A percentile compares a stretch with the other conserved stretches of the same genome.
These are phyloP conservation scores for Saccharomyces paradoxus DNA, from an alignment of 805 yeast genomes.

Conservation along the genomic window DNA sequence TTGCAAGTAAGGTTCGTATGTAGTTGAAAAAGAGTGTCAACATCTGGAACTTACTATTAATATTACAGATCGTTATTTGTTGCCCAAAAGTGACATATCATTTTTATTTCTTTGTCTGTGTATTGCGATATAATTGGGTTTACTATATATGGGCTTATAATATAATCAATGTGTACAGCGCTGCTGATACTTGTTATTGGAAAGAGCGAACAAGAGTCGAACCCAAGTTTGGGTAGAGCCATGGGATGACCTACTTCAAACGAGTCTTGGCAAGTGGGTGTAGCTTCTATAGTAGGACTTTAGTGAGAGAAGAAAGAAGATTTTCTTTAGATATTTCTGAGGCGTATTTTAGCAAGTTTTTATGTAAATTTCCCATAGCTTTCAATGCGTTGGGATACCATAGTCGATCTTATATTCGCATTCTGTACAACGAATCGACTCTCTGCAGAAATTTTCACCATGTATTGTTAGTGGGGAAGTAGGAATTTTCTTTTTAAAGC, in stretches of 20 bases:
- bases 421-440: conserved; percentile 31
- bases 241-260: no score
- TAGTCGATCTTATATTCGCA: conserved; percentile 5
- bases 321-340: conserved; percentile 54
- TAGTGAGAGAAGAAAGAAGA: conserved; percentile 45
- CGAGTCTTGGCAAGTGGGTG: no score
- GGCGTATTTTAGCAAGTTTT: conserved; percentile 47
- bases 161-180: no score
- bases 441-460: conserved; percentile 59
- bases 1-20: neutral
- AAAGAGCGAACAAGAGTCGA: neutral
- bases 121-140: neutral
- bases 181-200: neutral
- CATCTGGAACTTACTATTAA: neutral
- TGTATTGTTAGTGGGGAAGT: no score
- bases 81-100: neutral
- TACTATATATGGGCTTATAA: neutral
- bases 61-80: neutral
- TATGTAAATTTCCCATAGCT: conserved; percentile 45
- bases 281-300: no score
- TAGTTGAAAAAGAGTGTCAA: neutral
- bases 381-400: conserved; percentile 13
- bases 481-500: no score
- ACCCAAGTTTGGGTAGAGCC: neutral
- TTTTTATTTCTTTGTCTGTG: neutral